phyloP scores from a whole-genome alignment of 805 yeast genomes.

The Scheffersomyces stipitis region DNA sequence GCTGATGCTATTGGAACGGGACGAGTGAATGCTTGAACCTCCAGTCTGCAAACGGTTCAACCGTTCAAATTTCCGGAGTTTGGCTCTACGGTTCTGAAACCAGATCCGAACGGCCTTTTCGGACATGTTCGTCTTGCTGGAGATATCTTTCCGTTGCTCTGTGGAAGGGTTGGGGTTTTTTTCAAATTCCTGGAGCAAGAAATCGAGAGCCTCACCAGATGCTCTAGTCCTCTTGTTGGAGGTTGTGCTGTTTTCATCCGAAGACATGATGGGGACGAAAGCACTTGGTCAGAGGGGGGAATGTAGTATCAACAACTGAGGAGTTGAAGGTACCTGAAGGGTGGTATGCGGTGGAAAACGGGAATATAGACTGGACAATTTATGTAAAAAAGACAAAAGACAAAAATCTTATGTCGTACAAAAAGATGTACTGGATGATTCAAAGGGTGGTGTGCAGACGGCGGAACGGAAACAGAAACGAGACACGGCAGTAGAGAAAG shows the following conservation, averaged over 20 bases:
- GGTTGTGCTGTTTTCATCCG: conserved; percentile 20
- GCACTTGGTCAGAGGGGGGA: no score
- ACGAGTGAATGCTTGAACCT: conserved; percentile 16
- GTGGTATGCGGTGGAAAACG: no score
- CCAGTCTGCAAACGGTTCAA: conserved; percentile 26
- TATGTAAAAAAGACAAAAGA: no score
- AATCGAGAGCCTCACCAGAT: conserved; percentile 74
- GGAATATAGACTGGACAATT: no score
- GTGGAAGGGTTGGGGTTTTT: conserved; percentile 76
- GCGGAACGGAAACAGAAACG: no score
- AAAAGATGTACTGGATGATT: no score
- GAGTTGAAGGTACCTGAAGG: no score
- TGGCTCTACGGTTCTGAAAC: conserved; percentile 89
- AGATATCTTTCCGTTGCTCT: conserved; percentile 64
- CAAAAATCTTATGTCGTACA: no score
- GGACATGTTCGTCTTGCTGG: conserved; percentile 74
- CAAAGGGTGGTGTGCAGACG: no score
- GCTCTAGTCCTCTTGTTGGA: conserved; percentile 66
- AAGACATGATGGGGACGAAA: conserved; percentile 13
- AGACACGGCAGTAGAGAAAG: no score
- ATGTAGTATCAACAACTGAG: no score
- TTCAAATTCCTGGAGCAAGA: conserved; percentile 66
- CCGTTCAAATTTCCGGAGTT: conserved; percentile 65
- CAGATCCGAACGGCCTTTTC: conserved; percentile 89
- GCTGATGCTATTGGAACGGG: conserved; percentile 23